Percentiles rank a stretch among this genome's conserved stretches.
Conservation (phyloP, 139 green algal species). For the Chlorella ohadii region DNA sequence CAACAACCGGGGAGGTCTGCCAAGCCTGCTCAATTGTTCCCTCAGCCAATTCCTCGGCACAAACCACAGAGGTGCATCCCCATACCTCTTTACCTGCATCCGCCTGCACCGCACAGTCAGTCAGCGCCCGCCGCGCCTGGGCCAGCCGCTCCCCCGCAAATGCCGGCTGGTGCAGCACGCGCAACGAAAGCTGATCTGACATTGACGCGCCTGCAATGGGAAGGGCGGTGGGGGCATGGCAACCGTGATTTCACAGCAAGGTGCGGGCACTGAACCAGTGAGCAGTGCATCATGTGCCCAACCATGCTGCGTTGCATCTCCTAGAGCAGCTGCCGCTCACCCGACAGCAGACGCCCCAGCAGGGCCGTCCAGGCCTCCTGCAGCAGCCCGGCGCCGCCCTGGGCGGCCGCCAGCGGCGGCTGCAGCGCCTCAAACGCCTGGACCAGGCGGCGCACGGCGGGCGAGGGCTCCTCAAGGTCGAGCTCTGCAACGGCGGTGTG, state of each 20-base stretch:
- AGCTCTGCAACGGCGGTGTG: neutral
- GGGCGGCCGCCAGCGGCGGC: neutral
- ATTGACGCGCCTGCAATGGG: no score
- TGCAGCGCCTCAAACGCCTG: neutral
- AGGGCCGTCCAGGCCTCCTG: slow-evolving; percentile 17
- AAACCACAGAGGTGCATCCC: no score
- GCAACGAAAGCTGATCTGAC: neutral
- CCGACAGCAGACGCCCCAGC: neutral
- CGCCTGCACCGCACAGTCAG: neutral
- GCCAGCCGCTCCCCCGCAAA: neutral
- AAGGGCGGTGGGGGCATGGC: no score
- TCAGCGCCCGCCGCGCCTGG: neutral
- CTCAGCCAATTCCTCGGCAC: no score
- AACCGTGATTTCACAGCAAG: no score
- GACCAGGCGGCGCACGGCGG: neutral
- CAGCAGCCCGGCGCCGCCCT: neutral
- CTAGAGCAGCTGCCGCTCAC: neutral
- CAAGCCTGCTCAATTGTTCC: no score
- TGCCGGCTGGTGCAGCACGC: neutral
- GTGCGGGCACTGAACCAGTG: no score
- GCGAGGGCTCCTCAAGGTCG: slow-evolving; percentile 12
- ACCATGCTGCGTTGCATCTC: no score
- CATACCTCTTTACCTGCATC: neutral
- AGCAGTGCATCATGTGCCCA: no score
- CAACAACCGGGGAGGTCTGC: no score